Base-by-base conservation (phyloP, 2,329 filamentous ascomycete species). In the Colletotrichum costaricense region DNA sequence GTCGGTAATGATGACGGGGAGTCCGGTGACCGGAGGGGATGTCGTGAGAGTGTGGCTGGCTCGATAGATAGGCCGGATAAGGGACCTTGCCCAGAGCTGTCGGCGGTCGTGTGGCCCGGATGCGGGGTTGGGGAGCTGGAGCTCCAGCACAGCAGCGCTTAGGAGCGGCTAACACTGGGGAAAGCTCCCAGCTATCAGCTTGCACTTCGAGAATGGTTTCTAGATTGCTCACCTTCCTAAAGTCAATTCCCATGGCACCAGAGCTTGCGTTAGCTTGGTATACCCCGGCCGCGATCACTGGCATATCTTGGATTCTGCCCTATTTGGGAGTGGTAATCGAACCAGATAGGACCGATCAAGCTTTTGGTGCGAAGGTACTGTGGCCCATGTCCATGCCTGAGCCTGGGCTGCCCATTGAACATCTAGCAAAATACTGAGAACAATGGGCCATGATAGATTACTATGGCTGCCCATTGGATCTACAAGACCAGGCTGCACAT, bases 101-200 rank as follows among this genome's bases (percentile, higher is more conserved):
- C 49, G n/a, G 56, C 35, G 28, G 35, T 35, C 26, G 55, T 28
- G 52, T 66, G 56, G 67, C 49, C 54, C 71, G 35, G 71, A 62
- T 73, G 71, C 71, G 71, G 71, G 71, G 71, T 73, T 54, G 60
- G 49, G 55, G 49, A 73, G 70, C 49, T 70, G 26, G 14, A 73
- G 67, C 67, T 73, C 56, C 46, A 66, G 67, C 71, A 33, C 67
- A 64, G 54, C 35, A 70, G 70, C 71, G 67, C 67, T 65, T 65
- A 70, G 60, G 66, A 46, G 60, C 71, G 71, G 71, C 67, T 73
- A 70, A 73, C 14, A 70, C 70, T 73, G 71, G 71, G 26, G 71
- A 70, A 64, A 55, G 49, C 49, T 28, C 56, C 12, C 35, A 59
- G 52, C 58, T 49, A 24, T 64, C 28, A 33, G 24, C 63, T 42